phyloP scores from a whole-genome alignment of 2,329 filamentous ascomycete species.

The Nemania sp. region DNA sequence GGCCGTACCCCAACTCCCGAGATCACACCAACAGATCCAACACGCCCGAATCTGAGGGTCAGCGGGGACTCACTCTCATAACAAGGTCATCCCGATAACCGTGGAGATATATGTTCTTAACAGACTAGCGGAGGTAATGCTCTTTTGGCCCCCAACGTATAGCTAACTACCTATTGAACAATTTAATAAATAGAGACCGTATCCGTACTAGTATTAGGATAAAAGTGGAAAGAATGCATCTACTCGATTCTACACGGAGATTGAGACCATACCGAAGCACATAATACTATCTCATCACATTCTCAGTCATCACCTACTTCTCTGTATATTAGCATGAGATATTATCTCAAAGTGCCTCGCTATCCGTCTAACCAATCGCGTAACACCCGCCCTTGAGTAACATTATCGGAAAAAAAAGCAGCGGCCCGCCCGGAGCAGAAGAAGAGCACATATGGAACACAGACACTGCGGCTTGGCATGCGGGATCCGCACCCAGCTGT shows the following conservation, averaged over 20 bases:
- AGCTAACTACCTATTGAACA: neutral
- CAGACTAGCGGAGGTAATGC: neutral
- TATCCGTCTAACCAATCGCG: neutral
- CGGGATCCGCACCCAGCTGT: neutral
- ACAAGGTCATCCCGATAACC: neutral
- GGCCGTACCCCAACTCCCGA: constrained; percentile 10
- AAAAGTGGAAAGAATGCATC: too few species aligned
- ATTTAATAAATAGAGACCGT: too few species aligned
- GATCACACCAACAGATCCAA: neutral
- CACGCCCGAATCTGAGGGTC: neutral
- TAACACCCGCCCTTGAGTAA: neutral
- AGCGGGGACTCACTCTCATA: constrained; percentile 4
- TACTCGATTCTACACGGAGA: too few species aligned
- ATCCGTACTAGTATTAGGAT: too few species aligned
- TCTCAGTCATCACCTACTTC: neutral
- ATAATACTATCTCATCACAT: neutral
- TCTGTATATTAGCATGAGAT: neutral
- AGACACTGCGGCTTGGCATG: neutral
- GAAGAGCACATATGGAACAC: neutral
- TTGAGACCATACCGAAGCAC: neutral
- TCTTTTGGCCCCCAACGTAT: neutral
- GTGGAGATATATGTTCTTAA: neutral
- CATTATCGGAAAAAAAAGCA: neutral
- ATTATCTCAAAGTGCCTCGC: neutral
- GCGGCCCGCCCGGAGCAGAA: neutral